Evolutionary conservation across 805 yeast genomes (phyloP), one percentile per base, ranked within the genome.

Genomic region (Starmerella kuoi): DNA sequence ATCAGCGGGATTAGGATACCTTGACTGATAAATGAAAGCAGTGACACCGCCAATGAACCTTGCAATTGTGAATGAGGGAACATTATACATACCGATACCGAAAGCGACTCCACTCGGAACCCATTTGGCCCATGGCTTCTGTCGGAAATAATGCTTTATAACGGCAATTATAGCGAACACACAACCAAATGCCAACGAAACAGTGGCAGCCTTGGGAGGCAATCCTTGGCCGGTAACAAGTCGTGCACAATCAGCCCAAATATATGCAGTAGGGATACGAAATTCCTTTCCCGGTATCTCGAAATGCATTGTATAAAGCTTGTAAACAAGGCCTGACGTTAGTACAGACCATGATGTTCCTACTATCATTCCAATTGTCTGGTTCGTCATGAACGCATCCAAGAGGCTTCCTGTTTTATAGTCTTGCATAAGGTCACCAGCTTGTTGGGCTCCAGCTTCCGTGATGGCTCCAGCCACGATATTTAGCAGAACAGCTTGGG

Each of bases 391-490:
- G 0, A 94, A 81, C 0, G 97, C 96, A 14, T 94, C 94, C 2
- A 88, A 56, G 40, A 88, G 61, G 61, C 83, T 88, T 0, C 97
- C 97, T 0, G 98, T 87, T 59, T 91, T 91, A 52, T 88, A 67
- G 62, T 91, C 97, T 64, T 88, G 98, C 94, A 91, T 83, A 56
- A 88, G 67, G 62, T 88, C 98, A 24, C 98, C 97, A 2, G 97
- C 96, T 62, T 88, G 98, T 63, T 91, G 97, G 2, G 98, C 95
- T 7, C 97, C 97, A 0, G 97, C 96, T 63, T 88, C 98, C 1
- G 97, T 93, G 32, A 88, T 77, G 12, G 95, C 98, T 15, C 98
- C 98, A 3, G 96, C 95, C 1, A 88, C 80, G 37, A 88, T 65
- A 57, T 88, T 91, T 35, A 85, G 76, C 31, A 88, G 63, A 4